Percentiles rank a stretch among this genome's conserved stretches.
Evolutionary conservation across 2,329 filamentous ascomycete species (phyloP).

Genomic region (Fusarium xyrophilum): DNA sequence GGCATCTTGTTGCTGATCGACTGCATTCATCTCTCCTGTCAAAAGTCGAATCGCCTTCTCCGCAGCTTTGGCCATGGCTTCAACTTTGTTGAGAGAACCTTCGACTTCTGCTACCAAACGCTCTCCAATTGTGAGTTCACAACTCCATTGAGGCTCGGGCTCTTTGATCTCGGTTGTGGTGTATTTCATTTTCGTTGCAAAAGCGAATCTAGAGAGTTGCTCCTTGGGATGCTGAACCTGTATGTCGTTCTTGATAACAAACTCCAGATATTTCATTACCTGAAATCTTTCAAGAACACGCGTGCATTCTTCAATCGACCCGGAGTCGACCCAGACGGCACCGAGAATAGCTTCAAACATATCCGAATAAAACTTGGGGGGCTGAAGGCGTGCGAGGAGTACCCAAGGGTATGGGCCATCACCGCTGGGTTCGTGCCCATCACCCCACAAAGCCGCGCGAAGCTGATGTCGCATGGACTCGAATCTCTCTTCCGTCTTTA

Average conservation of each 20-base stretch:
- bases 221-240: slow-evolving; percentile 72
- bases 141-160: slow-evolving; percentile 47
- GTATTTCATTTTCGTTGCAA: slow-evolving; percentile 62
- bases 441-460: slow-evolving; percentile 42
- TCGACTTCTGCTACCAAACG: slow-evolving; percentile 53
- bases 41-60: slow-evolving; percentile 54
- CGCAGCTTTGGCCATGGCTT: slow-evolving; percentile 64
- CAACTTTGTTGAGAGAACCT: slow-evolving; percentile 56
- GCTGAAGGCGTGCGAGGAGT: slow-evolving; percentile 67
- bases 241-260: slow-evolving; percentile 65
- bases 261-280: slow-evolving; percentile 67
- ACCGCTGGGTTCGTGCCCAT: slow-evolving; percentile 13
- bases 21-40: slow-evolving; percentile 30
- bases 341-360: slow-evolving; percentile 82
- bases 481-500: slow-evolving; percentile 55
- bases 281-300: slow-evolving; percentile 68
- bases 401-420: slow-evolving; percentile 74
- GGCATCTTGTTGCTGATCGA: background rate
- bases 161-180: slow-evolving; percentile 42
- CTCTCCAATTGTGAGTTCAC: slow-evolving; percentile 58
- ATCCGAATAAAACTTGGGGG: slow-evolving; percentile 83
- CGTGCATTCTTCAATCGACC: slow-evolving; percentile 65
- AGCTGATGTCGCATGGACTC: slow-evolving; percentile 57
- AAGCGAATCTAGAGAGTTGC: slow-evolving; percentile 67
- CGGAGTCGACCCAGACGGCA: slow-evolving; percentile 83